Percentiles rank a stretch among this genome's conserved stretches.
Evolutionary conservation across 73 alveolate genomes (phyloP).

Genomic region (Paramecium pentaurelia): DNA sequence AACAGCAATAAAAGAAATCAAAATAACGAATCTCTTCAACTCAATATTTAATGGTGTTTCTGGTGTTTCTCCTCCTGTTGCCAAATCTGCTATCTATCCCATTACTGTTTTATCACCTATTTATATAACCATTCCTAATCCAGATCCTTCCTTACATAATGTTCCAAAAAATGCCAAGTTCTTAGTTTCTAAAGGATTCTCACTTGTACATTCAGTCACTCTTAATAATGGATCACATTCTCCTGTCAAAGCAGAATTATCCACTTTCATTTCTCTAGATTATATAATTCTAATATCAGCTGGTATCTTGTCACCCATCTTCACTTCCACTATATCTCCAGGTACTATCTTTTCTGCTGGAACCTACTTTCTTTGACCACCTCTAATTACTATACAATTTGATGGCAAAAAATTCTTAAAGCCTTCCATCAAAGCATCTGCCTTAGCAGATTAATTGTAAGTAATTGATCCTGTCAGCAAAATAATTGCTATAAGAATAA

Average conservation of each 20-base stretch:
- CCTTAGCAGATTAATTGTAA: slow-evolving; percentile 72
- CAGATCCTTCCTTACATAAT: slow-evolving; percentile 89
- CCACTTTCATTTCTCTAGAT: slow-evolving; percentile 88
- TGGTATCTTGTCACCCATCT: slow-evolving; percentile 96
- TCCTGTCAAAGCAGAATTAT: slow-evolving; percentile 96
- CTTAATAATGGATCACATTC: slow-evolving; percentile 80
- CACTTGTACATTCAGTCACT: slow-evolving; percentile 72
- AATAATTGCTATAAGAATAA: slow-evolving; percentile 78
- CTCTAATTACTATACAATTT: slow-evolving; percentile 75
- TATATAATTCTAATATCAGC: slow-evolving; percentile 92
- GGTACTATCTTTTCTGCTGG: slow-evolving; percentile 84
- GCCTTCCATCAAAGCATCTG: slow-evolving; percentile 88
- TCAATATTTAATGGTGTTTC: slow-evolving; percentile 92
- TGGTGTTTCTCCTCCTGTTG: slow-evolving; percentile 81
- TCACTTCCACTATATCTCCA: slow-evolving; percentile 90
- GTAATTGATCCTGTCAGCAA: slow-evolving; percentile 80
- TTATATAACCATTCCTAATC: slow-evolving; percentile 85
- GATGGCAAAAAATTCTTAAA: slow-evolving; percentile 75
- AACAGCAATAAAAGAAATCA: slow-evolving; percentile 90
- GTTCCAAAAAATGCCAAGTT: slow-evolving; percentile 91
- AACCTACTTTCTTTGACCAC: slow-evolving; percentile 66
- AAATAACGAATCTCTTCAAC: slow-evolving; percentile 86
- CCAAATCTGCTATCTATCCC: slow-evolving; percentile 94
- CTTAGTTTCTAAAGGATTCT: slow-evolving; percentile 86
- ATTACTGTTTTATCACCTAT: slow-evolving; percentile 93